A percentile compares a stretch with the other conserved stretches of the same genome.
These are phyloP conservation scores for Amanita jacksonii DNA, from an alignment of 768 basidiomycete genomes.

Conservation along the genomic window DNA sequence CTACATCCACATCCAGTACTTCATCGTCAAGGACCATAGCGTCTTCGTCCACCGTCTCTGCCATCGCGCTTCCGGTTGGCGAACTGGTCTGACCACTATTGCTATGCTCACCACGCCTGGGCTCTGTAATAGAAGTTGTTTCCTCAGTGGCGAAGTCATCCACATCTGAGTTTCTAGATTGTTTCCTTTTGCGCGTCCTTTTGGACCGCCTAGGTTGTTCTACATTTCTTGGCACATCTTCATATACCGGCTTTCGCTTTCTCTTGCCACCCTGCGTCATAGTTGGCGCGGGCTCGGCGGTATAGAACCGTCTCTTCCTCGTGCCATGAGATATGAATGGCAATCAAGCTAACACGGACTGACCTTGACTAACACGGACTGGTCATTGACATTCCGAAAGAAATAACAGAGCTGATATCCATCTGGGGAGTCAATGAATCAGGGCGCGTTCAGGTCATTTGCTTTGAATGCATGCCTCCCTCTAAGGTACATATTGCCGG, in stretches of 20 bases:
- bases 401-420: slow-evolving; percentile 90
- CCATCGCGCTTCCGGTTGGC: too few relatives aligned
- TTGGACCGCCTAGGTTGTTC: slow-evolving; percentile 3
- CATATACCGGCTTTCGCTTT: slow-evolving; percentile 2
- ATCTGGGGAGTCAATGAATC: slow-evolving; percentile 34
- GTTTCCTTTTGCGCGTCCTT: background rate
- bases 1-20: slow-evolving; percentile 21
- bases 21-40: background rate
- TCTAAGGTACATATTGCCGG: slow-evolving; percentile 74
- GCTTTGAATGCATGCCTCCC: slow-evolving; percentile 47
- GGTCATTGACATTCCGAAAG: slow-evolving; percentile 71
- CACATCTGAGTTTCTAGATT: slow-evolving; percentile 6
- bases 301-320: slow-evolving; percentile 3
- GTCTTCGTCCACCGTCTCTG: background rate
- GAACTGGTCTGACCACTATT: too few relatives aligned
- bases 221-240: background rate
- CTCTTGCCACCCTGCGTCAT: too few relatives aligned
- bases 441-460: slow-evolving; percentile 4
- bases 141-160: background rate
- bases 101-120: too few relatives aligned
- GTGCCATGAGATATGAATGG: background rate
- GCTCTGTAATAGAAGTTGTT: background rate
- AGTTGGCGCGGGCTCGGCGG: background rate
- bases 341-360: slow-evolving; percentile 6
- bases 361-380: slow-evolving; percentile 78